phyloP scores from a whole-genome alignment of 2,329 filamentous ascomycete species.

The Verticillium albo-atrum region DNA sequence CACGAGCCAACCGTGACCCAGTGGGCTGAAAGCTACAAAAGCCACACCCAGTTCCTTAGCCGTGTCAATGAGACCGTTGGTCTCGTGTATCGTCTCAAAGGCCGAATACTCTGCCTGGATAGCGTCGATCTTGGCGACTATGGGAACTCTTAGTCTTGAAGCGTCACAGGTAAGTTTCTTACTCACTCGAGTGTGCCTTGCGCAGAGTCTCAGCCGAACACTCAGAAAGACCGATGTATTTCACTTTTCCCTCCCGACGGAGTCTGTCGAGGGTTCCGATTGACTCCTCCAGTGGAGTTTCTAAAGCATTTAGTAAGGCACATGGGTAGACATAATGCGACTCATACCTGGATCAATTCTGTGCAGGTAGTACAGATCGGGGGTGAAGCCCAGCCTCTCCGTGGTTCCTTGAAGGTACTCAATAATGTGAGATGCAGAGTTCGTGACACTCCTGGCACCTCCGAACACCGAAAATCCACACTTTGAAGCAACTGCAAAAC shows the following conservation, averaged over 20 bases:
- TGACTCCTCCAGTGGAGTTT: slow-evolving; percentile 40
- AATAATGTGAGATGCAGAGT: slow-evolving; percentile 40
- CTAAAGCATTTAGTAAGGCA: background rate
- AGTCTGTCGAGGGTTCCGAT: slow-evolving; percentile 41
- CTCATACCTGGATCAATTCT: slow-evolving; percentile 37
- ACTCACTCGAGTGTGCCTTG: slow-evolving; percentile 29
- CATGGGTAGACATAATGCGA: background rate
- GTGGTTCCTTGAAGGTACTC: slow-evolving; percentile 44
- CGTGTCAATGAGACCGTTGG: slow-evolving; percentile 14
- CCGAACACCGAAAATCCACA: slow-evolving; percentile 37
- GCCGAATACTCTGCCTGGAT: slow-evolving; percentile 9
- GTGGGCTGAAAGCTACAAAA: slow-evolving; percentile 44
- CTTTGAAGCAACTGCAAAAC: slow-evolving; percentile 38
- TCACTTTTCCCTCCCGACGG: slow-evolving; percentile 38
- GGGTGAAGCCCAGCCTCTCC: slow-evolving; percentile 40
- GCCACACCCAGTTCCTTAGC: slow-evolving; percentile 25
- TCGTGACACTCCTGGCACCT: slow-evolving; percentile 29
- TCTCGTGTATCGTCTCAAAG: slow-evolving; percentile 33
- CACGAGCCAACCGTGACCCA: slow-evolving; percentile 46
- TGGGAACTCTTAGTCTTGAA: slow-evolving; percentile 30
- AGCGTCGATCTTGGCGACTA: slow-evolving; percentile 34
- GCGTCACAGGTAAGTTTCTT: background rate
- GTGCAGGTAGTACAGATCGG: slow-evolving; percentile 40
- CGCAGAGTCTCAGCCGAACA: slow-evolving; percentile 34
- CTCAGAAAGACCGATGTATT: slow-evolving; percentile 37